A percentile compares a stretch with the other conserved stretches of the same genome.
These are phyloP conservation scores for Dichomitus squalens DNA, from an alignment of 1,284 basidiomycete species.

Conservation along the genomic window DNA sequence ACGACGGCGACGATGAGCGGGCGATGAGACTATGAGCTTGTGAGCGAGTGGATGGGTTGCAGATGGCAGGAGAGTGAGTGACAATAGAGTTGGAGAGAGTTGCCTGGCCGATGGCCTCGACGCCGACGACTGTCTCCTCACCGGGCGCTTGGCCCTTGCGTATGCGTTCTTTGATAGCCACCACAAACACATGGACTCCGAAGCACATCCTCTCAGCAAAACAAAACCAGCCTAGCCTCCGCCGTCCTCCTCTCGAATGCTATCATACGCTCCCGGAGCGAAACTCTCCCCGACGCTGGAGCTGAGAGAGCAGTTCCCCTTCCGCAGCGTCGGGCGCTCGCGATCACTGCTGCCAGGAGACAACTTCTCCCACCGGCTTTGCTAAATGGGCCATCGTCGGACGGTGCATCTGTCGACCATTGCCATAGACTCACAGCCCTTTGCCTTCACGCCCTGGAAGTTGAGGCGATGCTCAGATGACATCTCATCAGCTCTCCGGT, in stretches of 20 bases:
- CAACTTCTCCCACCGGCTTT: neutral
- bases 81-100: neutral
- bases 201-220: neutral
- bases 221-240: neutral
- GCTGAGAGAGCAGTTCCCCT: neutral
- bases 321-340: neutral
- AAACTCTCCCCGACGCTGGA: neutral
- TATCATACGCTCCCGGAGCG: neutral
- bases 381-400: neutral
- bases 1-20: conserved; percentile 12
- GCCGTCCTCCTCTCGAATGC: neutral
- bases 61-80: neutral
- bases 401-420: neutral
- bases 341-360: too few species aligned
- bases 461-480: conserved; percentile 9
- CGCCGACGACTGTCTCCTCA: neutral
- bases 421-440: neutral
- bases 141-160: neutral
- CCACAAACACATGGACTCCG: neutral
- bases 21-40: conserved; percentile 8
- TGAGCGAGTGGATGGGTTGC: conserved; percentile 17
- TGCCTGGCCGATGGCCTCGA: neutral
- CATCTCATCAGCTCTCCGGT: neutral
- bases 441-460: neutral
- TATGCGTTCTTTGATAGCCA: neutral